Evolutionary conservation across 768 basidiomycete genomes (phyloP), one percentile per base, ranked within the genome.

Genomic region (Erythrobasidium yunnanense): DNA sequence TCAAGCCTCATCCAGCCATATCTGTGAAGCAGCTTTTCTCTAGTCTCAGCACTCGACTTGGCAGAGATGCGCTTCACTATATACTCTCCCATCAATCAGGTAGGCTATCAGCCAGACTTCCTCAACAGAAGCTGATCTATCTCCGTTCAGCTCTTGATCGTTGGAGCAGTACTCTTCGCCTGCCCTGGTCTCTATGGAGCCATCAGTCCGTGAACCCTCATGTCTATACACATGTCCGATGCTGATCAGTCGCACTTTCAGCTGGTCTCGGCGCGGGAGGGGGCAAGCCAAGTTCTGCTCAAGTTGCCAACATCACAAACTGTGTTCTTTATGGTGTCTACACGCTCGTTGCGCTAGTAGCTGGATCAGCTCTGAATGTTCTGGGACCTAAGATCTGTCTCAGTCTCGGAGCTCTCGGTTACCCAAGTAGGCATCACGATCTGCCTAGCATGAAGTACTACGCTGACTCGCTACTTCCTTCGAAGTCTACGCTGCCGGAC

Each of bases 271-370:
- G 56, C 17, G 56, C 56, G 3, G 56, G 56, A 17, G 56, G 56
- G 18, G 56, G 56, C 7, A 58, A 58, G 38, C 56, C 56, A 2
- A 8, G 7, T 4, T 49, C 29, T 13, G 56, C 56, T 6, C 34
- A 42, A 35, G 56, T 58, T 5, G 56, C 34, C 18, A 58, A 58
- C 27, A 58, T 58, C 25, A 58, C 56, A 5, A 58, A 58, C 25
- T 58, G 56, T 38, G 56, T 58, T 7, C 45, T 58, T 2, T 58
- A 20, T 29, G 56, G 56, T 32, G 56, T 58, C 56, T 58, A 58
- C 32, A 58, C 56, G 7, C 15, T 58, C 13, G 33, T 35, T 8
- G 56, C 56, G 8, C 45, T 58, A 20, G 34, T 58, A 13, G 56
- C 56, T 27, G 56, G 56, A 42, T 58, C 56, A 3, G 32, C 33